Evolutionary conservation across 129 eudicot genomes (phyloP).

Genomic region (Deinandra increscens): DNA sequence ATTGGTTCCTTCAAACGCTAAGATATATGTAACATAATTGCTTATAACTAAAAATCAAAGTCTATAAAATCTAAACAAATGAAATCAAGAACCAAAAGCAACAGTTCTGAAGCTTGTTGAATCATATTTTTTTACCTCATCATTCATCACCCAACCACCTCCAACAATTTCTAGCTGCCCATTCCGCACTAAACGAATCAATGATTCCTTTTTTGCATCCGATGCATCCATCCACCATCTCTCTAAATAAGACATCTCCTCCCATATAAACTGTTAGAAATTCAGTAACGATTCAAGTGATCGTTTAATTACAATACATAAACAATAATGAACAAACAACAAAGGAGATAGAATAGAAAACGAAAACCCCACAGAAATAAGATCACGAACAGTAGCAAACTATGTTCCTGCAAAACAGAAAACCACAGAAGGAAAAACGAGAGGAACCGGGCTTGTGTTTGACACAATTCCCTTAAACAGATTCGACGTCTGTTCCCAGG

Average conservation of each 20-base stretch:
- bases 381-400: too few relatives aligned
- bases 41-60: neutral
- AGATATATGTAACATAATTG: neutral
- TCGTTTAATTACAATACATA: too few relatives aligned
- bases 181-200: slow-evolving; percentile 64
- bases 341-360: too few relatives aligned
- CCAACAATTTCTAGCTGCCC: slow-evolving; percentile 98
- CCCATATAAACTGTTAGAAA: slow-evolving; percentile 99
- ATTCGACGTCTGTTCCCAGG: too few relatives aligned
- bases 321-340: too few relatives aligned
- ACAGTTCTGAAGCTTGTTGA: neutral
- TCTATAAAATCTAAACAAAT: neutral
- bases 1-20: neutral
- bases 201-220: slow-evolving; percentile 49
- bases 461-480: too few relatives aligned
- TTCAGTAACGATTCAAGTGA: too few relatives aligned
- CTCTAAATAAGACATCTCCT: slow-evolving; percentile 96
- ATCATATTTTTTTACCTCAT: slow-evolving; percentile 68
- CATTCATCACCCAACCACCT: slow-evolving; percentile 99
- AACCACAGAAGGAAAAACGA: too few relatives aligned
- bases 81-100: neutral
- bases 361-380: too few relatives aligned
- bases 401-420: too few relatives aligned
- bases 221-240: slow-evolving; percentile 99
- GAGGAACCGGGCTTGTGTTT: too few relatives aligned